Conservation (phyloP, 73 alveolate species). For the Paramecium tetraurelia region DNA sequence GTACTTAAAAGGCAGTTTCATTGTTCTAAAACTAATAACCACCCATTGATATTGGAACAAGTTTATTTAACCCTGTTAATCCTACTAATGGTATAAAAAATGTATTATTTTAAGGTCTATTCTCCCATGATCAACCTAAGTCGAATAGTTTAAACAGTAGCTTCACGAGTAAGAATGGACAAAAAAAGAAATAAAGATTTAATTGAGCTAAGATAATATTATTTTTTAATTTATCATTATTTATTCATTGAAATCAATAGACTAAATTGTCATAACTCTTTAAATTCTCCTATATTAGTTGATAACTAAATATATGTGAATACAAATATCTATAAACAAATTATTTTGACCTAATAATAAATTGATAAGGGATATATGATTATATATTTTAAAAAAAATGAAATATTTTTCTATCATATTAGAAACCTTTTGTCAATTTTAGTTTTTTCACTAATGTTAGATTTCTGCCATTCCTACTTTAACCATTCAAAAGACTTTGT, state of each 20-base stretch:
- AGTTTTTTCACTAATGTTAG: constrained; percentile 78
- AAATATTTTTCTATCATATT: constrained; percentile 31
- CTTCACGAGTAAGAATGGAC: not conserved
- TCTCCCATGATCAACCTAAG: not conserved
- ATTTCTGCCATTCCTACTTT: constrained; percentile 71
- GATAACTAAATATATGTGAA: too few species aligned
- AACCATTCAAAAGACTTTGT: constrained; percentile 65
- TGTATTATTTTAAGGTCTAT: not conserved
- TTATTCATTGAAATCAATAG: too few species aligned
- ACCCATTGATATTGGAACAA: not conserved
- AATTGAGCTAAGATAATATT: not conserved
- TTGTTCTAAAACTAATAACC: not conserved
- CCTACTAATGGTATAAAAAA: not conserved
- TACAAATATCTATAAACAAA: too few species aligned
- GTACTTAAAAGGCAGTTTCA: not conserved
- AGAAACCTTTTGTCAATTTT: constrained; percentile 82
- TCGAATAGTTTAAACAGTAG: not conserved
- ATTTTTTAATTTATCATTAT: not conserved
- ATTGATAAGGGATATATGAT: too few species aligned
- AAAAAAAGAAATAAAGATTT: not conserved
- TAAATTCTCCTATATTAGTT: too few species aligned
- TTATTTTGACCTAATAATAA: too few species aligned
- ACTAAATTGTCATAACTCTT: too few species aligned
- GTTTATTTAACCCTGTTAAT: not conserved
- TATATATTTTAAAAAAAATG: not conserved